phyloP scores from a whole-genome alignment of 495 filamentous ascomycete species.

The Hypoxylon subgilvum region DNA sequence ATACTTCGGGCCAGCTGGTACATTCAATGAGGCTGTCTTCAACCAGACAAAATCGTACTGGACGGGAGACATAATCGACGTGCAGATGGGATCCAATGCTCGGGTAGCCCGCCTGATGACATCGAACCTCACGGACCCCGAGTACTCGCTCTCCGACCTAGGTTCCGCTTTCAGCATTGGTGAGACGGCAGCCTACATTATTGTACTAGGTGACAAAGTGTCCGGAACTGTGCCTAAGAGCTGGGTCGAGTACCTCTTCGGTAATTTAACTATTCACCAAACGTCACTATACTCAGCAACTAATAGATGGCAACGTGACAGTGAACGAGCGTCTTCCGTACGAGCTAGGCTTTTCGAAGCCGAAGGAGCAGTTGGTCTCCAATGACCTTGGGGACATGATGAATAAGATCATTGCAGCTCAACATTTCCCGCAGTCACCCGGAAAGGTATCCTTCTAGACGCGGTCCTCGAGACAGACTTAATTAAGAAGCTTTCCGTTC shows the following conservation, averaged over 20 bases:
- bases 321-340: slow-evolving; percentile 56
- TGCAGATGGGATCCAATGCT: slow-evolving; percentile 52
- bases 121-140: slow-evolving; percentile 55
- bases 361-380: background rate
- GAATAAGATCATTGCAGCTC: background rate
- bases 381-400: slow-evolving; percentile 3
- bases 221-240: slow-evolving; percentile 44
- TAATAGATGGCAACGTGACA: slow-evolving; percentile 31
- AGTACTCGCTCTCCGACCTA: slow-evolving; percentile 42
- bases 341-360: slow-evolving; percentile 49
- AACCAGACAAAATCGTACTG: slow-evolving; percentile 52
- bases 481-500: too few relatives aligned
- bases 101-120: slow-evolving; percentile 51
- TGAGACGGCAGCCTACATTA: slow-evolving; percentile 54
- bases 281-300: background rate
- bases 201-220: slow-evolving; percentile 51
- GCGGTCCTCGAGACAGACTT: too few relatives aligned
- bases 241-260: slow-evolving; percentile 55
- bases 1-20: slow-evolving; percentile 49
- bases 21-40: slow-evolving; percentile 57
- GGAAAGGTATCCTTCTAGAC: slow-evolving; percentile 9
- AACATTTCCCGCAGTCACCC: slow-evolving; percentile 18
- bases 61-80: slow-evolving; percentile 45
- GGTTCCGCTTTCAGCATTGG: slow-evolving; percentile 51
- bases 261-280: slow-evolving; percentile 37